Conservation (phyloP, 1,139 yeast species). For the Lizanozyma gosingica region DNA sequence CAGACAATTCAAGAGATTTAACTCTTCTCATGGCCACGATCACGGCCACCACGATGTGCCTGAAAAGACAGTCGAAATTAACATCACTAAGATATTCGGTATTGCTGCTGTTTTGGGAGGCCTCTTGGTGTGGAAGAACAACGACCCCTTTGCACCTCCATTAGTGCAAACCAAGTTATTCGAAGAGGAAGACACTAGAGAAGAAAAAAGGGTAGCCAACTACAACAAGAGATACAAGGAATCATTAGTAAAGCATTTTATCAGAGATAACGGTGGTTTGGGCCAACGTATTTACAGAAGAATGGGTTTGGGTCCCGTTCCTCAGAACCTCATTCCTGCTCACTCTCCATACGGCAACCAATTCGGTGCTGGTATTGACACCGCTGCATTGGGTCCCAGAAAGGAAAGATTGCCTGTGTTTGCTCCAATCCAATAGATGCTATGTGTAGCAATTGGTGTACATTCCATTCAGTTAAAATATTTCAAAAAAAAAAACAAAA, state of each 20-base stretch:
- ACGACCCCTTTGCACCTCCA: constrained; percentile 29
- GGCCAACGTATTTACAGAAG: constrained; percentile 37
- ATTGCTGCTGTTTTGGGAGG: constrained; percentile 34
- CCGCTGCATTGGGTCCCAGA: constrained; percentile 39
- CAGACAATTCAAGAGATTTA: constrained; percentile 19
- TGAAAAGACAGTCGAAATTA: constrained; percentile 29
- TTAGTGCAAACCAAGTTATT: constrained; percentile 31
- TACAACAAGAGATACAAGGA: constrained; percentile 31
- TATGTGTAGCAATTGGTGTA: too few species aligned
- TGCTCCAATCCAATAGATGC: constrained; percentile 20
- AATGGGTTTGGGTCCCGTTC: constrained; percentile 19
- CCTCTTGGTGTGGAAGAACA: constrained; percentile 30
- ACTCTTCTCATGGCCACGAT: constrained; percentile 21
- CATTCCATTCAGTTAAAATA: too few species aligned
- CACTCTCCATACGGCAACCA: constrained; percentile 35
- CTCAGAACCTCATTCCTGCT: constrained; percentile 32
- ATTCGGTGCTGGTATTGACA: constrained; percentile 40
- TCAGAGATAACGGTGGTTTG: constrained; percentile 40
- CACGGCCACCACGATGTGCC: constrained; percentile 16
- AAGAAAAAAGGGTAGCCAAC: constrained; percentile 8
- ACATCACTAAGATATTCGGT: constrained; percentile 33
- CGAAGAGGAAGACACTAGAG: constrained; percentile 29
- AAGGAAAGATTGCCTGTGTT: constrained; percentile 32
- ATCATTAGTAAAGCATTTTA: constrained; percentile 34
- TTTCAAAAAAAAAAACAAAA: constrained; percentile 7